These are phyloP conservation scores for Kurtzmaniella natalensis DNA, from an alignment of 1,139 yeast genomes.

Conservation along the genomic window DNA sequence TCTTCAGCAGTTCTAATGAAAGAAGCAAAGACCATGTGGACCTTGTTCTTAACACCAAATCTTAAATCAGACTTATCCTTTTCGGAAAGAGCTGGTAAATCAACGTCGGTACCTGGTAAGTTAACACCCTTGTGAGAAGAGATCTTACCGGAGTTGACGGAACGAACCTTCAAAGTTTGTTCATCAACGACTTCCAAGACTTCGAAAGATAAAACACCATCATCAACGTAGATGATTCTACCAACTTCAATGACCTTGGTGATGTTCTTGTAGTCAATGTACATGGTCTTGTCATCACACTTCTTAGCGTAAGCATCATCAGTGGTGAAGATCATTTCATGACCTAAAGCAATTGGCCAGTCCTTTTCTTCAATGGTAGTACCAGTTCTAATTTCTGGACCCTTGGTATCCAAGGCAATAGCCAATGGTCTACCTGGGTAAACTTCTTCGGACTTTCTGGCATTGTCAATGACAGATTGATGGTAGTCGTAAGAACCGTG, in stretches of 20 bases:
- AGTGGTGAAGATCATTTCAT: slow-evolving; percentile 90
- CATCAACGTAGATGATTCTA: slow-evolving; percentile 89
- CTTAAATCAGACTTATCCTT: slow-evolving; percentile 88
- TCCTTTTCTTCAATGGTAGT: slow-evolving; percentile 77
- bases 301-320: slow-evolving; percentile 71
- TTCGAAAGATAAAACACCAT: slow-evolving; percentile 95
- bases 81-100: slow-evolving; percentile 95
- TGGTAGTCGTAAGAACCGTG: slow-evolving; percentile 98
- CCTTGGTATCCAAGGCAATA: slow-evolving; percentile 98
- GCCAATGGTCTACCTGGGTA: slow-evolving; percentile 96
- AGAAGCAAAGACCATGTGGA: slow-evolving; percentile 97
- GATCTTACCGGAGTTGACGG: slow-evolving; percentile 92
- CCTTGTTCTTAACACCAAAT: slow-evolving; percentile 95
- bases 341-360: slow-evolving; percentile 77
- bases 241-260: slow-evolving; percentile 88
- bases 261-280: slow-evolving; percentile 90
- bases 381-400: slow-evolving; percentile 99
- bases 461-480: slow-evolving; percentile 92
- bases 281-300: slow-evolving; percentile 80
- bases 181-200: slow-evolving; percentile 79
- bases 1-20: slow-evolving; percentile 95
- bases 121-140: slow-evolving; percentile 98
- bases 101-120: slow-evolving; percentile 98
- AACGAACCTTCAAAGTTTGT: slow-evolving; percentile 75
- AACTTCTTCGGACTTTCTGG: slow-evolving; percentile 86